Percentiles rank a stretch among this genome's conserved stretches.
Conservation (phyloP, 306 rosid genomes). For the Dryas octopetala region DNA sequence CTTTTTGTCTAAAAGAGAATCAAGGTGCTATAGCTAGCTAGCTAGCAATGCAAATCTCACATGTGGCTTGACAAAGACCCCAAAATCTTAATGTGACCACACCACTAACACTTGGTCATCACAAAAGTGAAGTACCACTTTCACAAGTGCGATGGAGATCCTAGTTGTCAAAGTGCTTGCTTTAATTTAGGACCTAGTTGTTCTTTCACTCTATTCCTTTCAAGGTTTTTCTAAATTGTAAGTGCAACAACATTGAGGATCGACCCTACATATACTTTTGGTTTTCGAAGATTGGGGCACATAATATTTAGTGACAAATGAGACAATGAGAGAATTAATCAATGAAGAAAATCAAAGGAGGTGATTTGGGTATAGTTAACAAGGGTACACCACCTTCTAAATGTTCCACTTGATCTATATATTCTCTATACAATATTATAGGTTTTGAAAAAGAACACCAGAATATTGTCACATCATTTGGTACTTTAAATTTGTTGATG, state of each 20-base stretch:
- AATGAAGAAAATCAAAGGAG: no score
- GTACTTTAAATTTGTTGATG: no score
- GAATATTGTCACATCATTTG: no score
- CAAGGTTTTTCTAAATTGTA: neutral
- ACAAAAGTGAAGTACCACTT: neutral
- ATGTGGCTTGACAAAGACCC: conserved; percentile 1
- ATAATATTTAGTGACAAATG: neutral
- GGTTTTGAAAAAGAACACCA: no score
- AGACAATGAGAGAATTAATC: neutral
- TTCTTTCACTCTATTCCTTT: neutral
- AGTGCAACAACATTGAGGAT: conserved; percentile 8
- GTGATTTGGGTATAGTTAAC: no score
- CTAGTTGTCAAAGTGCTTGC: neutral
- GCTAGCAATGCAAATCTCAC: no score
- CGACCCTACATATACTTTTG: neutral
- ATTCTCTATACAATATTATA: no score
- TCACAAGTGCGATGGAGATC: neutral
- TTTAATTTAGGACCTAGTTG: neutral
- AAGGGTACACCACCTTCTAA: neutral
- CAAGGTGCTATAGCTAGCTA: neutral
- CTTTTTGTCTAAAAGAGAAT: neutral
- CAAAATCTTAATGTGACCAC: neutral
- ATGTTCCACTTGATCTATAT: no score
- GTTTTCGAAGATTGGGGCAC: neutral
- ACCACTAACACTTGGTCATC: neutral